phyloP scores from a whole-genome alignment of 768 basidiomycete genomes.

The Pulveroboletus sp. region DNA sequence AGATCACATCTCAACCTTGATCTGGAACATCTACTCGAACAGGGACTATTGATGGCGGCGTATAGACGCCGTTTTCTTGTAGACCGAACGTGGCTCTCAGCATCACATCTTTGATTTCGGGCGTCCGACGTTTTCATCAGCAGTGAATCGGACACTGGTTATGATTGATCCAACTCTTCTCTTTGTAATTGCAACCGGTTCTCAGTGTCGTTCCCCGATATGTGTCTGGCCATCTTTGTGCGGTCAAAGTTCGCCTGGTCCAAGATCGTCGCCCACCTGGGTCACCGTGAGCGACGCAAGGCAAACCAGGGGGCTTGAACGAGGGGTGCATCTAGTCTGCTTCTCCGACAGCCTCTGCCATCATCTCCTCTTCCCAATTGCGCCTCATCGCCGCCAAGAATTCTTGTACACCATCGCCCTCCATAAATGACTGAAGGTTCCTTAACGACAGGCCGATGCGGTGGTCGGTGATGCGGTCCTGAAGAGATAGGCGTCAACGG shows the following conservation, averaged over 20 bases:
- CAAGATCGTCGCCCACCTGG: not conserved
- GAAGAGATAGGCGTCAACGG: not conserved
- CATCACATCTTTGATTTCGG: too few relatives aligned
- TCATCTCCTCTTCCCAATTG: conserved; percentile 48
- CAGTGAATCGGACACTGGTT: too few relatives aligned
- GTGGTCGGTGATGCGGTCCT: conserved; percentile 94
- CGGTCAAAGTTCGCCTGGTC: too few relatives aligned
- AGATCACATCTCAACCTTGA: conserved; percentile 11
- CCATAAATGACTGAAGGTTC: conserved; percentile 61
- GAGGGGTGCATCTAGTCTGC: conserved; percentile 4
- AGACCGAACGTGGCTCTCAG: too few relatives aligned
- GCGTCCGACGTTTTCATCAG: too few relatives aligned
- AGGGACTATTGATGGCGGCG: too few relatives aligned
- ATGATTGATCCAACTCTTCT: too few relatives aligned
- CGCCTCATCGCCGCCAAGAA: conserved; percentile 55
- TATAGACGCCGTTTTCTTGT: too few relatives aligned
- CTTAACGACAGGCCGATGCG: conserved; percentile 73
- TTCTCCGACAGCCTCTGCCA: conserved; percentile 47
- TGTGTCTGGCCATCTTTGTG: too few relatives aligned
- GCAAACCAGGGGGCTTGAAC: not conserved
- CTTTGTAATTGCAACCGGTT: too few relatives aligned
- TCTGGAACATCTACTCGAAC: not conserved
- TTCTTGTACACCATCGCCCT: conserved; percentile 56
- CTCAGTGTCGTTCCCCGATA: too few relatives aligned
- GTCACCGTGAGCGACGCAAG: not conserved